Evolutionary conservation across 2,329 filamentous ascomycete genomes (phyloP), one percentile per base, ranked within the genome.

Genomic region (Stachybotrys chartarum): DNA sequence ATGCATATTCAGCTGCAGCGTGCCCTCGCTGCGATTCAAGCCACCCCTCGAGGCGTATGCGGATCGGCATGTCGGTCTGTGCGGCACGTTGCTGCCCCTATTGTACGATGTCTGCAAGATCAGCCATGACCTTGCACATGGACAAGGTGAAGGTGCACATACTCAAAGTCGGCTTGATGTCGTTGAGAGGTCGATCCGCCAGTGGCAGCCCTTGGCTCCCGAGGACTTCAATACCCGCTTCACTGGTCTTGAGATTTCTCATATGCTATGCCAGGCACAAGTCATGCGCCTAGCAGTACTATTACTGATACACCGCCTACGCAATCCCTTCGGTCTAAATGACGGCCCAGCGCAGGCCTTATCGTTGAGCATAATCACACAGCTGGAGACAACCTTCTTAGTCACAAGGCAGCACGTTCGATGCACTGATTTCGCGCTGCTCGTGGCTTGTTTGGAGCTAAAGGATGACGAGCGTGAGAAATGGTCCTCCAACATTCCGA

Each of bases 231-330:
- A 50, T 7, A 55, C 30, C 0, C 46, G 48, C 5, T 66, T 60
- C 17, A 59, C 59, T 5, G 48, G 62, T 0, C 49, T 52, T 10
- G 66, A 68, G 31, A 57, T 66, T 2, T 56, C 62, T 0, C 65
- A 66, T 50, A 67, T 69, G 65, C 56, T 66, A 47, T 66, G 64
- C 12, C 66, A 69, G 30, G 61, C 59, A 1, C 61, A 64, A 17
- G 61, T 63, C 12, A 59, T 64, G 55, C 62, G 60, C 5, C 52
- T 60, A 4, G 61, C 61, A 1, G 59, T 57, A 7, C 55, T 66
- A 5, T 58, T 68, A 7, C 54, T 67, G 7, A 52, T 65, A 0
- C 62, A 66, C 46, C 57, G 65, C 1, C 55, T 68, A 3, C 56
- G 59, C 11, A 54, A 60, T 53, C 57, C 57, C 0, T 68, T 63